Percentiles rank a stretch among this genome's conserved stretches.
phyloP scores from a whole-genome alignment of 768 basidiomycete genomes.

The Phylloporus arenicola region DNA sequence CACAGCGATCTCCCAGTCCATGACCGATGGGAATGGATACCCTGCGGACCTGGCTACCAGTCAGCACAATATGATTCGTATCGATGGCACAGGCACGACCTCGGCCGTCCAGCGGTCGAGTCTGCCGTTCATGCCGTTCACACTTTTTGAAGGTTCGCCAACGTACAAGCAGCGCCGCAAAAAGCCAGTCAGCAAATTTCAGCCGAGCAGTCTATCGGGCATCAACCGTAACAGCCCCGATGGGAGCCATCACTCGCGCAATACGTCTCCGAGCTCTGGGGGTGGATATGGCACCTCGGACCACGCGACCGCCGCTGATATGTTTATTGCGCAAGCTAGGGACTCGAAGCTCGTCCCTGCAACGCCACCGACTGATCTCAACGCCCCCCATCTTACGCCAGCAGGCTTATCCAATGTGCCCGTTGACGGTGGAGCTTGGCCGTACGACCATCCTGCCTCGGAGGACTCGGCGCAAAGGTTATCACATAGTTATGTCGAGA shows the following conservation, averaged over 20 bases:
- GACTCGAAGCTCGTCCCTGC: constrained; percentile 35
- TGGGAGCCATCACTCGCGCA: constrained; percentile 17
- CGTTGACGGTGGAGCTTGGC: constrained; percentile 17
- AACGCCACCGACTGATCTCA: constrained; percentile 16
- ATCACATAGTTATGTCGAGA: constrained; percentile 18
- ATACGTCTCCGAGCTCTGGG: constrained; percentile 10
- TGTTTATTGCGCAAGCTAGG: constrained; percentile 59
- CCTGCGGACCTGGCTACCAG: constrained; percentile 5
- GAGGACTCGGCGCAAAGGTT: constrained; percentile 17
- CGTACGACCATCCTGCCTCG: constrained; percentile 16
- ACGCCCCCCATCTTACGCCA: constrained; percentile 17
- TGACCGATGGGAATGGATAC: constrained; percentile 13
- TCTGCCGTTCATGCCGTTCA: constrained; percentile 54
- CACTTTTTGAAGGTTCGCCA: constrained; percentile 79
- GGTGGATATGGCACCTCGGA: constrained; percentile 29
- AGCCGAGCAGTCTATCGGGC: constrained; percentile 23
- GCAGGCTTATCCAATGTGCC: constrained; percentile 17
- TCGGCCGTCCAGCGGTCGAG: constrained; percentile 17
- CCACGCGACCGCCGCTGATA: constrained; percentile 53
- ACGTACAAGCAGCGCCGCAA: constrained; percentile 87
- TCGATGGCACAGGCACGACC: constrained; percentile 20
- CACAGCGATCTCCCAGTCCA: neutral
- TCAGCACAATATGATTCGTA: constrained; percentile 19
- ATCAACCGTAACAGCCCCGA: constrained; percentile 23
- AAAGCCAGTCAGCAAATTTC: constrained; percentile 47